These are phyloP conservation scores for Dryadomyces quercus-mongolicae DNA, from an alignment of 2,329 filamentous ascomycete genomes.

Conservation along the genomic window DNA sequence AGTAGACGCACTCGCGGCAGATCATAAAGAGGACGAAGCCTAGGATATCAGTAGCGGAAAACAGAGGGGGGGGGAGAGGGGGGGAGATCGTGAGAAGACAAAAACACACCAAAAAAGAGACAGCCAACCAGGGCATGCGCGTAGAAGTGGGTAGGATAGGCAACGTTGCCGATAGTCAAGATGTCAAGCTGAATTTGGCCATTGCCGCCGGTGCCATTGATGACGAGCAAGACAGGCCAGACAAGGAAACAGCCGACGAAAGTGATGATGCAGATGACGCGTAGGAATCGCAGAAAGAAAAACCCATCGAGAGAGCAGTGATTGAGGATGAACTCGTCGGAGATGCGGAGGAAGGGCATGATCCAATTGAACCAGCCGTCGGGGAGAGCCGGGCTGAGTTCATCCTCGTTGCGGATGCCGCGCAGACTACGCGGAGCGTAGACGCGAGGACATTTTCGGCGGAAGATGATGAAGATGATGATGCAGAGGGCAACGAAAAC, in stretches of 20 bases:
- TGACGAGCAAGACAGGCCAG: conserved; percentile 72
- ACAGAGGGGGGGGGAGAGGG: not conserved
- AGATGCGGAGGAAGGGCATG: conserved; percentile 45
- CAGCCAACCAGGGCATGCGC: conserved; percentile 74
- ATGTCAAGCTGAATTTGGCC: conserved; percentile 52
- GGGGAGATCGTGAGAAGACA: not conserved
- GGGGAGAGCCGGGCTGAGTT: conserved; percentile 43
- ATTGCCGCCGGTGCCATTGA: conserved; percentile 72
- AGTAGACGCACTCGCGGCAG: conserved; percentile 82
- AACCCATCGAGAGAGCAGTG: conserved; percentile 85
- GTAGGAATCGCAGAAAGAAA: conserved; percentile 75
- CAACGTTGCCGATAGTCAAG: conserved; percentile 40
- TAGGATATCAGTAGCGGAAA: conserved; percentile 4
- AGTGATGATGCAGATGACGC: conserved; percentile 64
- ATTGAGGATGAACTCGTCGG: conserved; percentile 69
- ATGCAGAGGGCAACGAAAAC: conserved; percentile 35
- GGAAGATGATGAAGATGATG: conserved; percentile 36
- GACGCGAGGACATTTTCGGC: conserved; percentile 36
- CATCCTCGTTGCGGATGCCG: conserved; percentile 33
- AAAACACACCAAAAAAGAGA: conserved; percentile 52
- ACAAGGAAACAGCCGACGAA: conserved; percentile 70
- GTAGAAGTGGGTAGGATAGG: conserved; percentile 55
- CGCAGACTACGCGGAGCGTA: conserved; percentile 44
- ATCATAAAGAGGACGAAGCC: conserved; percentile 82
- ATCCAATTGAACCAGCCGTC: conserved; percentile 52